Percentiles rank a stretch among this genome's conserved stretches.
Evolutionary conservation across 768 basidiomycete genomes (phyloP).

Genomic region (Suillus clintonianus): DNA sequence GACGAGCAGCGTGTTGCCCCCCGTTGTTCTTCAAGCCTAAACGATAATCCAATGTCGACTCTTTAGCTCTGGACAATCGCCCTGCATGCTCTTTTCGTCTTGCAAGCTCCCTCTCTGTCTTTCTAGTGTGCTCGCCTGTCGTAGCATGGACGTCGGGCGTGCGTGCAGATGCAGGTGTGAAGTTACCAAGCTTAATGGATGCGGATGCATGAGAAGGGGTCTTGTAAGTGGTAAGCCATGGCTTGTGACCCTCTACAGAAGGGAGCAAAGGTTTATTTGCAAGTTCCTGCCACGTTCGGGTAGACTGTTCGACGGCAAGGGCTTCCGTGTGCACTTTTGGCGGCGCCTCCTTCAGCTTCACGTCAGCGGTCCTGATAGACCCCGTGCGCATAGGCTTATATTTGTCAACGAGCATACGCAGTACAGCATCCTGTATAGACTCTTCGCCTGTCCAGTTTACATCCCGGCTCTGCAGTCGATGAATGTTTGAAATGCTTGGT

Average conservation of each 20-base stretch:
- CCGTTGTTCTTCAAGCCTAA: conserved; percentile 45
- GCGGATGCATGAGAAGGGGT: conserved; percentile 55
- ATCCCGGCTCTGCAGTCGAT: conserved; percentile 45
- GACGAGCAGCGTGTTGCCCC: conserved; percentile 23
- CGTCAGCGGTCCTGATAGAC: conserved; percentile 58
- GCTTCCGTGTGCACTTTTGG: conserved; percentile 36
- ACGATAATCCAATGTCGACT: conserved; percentile 76
- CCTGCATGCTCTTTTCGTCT: conserved; percentile 56
- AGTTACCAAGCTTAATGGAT: conserved; percentile 54
- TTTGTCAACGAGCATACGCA: conserved; percentile 86
- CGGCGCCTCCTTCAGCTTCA: conserved; percentile 58
- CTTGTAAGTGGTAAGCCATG: conserved; percentile 72
- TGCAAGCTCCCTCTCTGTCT: conserved; percentile 49
- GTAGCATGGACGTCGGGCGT: conserved; percentile 14
- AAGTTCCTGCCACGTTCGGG: conserved; percentile 11
- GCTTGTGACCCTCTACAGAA: conserved; percentile 55
- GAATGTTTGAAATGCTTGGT: conserved; percentile 19
- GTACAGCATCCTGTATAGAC: conserved; percentile 62
- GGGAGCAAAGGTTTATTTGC: conserved; percentile 55
- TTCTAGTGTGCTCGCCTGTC: conserved; percentile 41
- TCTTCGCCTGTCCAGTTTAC: conserved; percentile 84
- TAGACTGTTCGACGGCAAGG: background rate
- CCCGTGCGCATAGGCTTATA: conserved; percentile 79
- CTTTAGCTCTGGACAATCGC: conserved; percentile 62
- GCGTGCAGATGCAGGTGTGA: conserved; percentile 33